Evolutionary conservation across 371 early-diverging fungal genomes (phyloP), one percentile per base, ranked within the genome.

Genomic region (Chytridiales sp.): DNA sequence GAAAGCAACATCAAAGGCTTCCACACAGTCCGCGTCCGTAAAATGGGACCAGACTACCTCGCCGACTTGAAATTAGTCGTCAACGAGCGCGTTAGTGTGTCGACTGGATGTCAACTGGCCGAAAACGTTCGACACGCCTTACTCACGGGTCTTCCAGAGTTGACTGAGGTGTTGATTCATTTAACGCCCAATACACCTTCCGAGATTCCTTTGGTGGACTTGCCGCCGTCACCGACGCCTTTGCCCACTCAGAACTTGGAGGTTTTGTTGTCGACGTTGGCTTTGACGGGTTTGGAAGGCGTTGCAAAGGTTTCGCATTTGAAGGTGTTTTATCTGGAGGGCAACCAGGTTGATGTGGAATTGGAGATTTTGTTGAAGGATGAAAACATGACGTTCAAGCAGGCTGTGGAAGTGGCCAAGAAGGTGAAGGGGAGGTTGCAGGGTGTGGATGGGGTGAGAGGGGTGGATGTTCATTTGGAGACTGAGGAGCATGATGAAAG

Each of bases 1-100:
- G 67, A 66, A 21, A 19, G 19, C 8, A 57, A 72, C 47, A 66
- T 72, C 19, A 27, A 21, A 3, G 59, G 46, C 4, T 62, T 56
- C 50, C 40, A 59, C 30, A 19, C 51, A 5, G 46, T 68, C 15
- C 59, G 72, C 9, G 66, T 55, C 15, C 40, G 72, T 8, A 68
- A 68, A 31, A 67, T 63, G 56, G 72, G 72, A 29, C 72, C 72
- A 17, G 62, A 68, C 52, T 9, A 24, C 21, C 24, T 68, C 24
- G 56, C 64, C 17, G 69, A 68, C 51, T 44, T 68, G 31, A 64
- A 68, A 38, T 30, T 68, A 13, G 57, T 52, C 24, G 69, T 68
- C n/a, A 64, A 61, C 32, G 64, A 64, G 4, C 50, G 56, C 9
- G 64, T 68, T 22, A 64, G 54, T 40, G 69, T 68, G 9, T 57